Conservation (phyloP, 2,329 filamentous ascomycete genomes). For the Fusarium sp. region DNA sequence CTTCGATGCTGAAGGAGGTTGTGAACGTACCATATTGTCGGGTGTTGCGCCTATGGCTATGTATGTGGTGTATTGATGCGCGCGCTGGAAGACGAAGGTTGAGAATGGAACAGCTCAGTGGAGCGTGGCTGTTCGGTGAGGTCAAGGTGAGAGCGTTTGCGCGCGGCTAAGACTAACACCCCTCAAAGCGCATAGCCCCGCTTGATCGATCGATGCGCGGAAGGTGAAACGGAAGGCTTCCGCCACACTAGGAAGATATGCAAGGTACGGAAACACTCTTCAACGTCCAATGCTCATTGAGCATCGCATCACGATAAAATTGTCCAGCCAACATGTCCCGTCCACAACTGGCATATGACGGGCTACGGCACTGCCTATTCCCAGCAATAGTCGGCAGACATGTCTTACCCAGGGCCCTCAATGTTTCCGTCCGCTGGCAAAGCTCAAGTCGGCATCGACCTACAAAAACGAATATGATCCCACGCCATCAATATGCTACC, state of each 20-base stretch:
- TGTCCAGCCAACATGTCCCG: conserved; percentile 44
- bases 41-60: conserved; percentile 35
- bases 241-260: conserved; percentile 5
- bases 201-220: conserved; percentile 16
- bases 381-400: conserved; percentile 61
- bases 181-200: conserved; percentile 44
- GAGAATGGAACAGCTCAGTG: conserved; percentile 43
- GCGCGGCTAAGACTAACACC: conserved; percentile 23
- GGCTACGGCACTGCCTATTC: conserved; percentile 72
- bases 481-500: conserved; percentile 36
- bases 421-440: conserved; percentile 27
- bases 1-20: neutral
- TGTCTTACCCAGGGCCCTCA: conserved; percentile 50
- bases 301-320: conserved; percentile 11
- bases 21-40: conserved; percentile 42
- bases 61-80: conserved; percentile 40
- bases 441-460: conserved; percentile 16
- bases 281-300: neutral
- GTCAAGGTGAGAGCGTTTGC: conserved; percentile 32
- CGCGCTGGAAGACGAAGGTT: conserved; percentile 40
- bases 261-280: conserved; percentile 8
- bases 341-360: conserved; percentile 59
- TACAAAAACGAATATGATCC: conserved; percentile 11
- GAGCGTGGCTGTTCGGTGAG: conserved; percentile 45
- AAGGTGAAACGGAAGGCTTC: conserved; percentile 27